Percentiles rank a stretch among this genome's conserved stretches.
These are phyloP conservation scores for Serendipita sp. DNA, from an alignment of 768 basidiomycete genomes.

Conservation along the genomic window DNA sequence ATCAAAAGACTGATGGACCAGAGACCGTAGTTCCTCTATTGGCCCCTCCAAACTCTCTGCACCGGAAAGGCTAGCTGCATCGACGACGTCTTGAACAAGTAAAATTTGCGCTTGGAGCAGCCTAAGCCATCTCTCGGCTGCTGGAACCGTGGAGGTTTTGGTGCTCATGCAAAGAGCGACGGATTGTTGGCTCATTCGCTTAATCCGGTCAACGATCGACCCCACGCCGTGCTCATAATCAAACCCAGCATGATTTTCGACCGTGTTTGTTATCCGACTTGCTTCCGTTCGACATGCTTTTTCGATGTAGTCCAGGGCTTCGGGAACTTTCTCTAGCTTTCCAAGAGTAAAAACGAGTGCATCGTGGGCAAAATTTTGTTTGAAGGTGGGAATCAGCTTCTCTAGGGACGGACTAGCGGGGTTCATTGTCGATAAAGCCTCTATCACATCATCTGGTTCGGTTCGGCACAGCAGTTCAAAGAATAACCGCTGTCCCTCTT, in stretches of 20 bases:
- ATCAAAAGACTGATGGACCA: constrained; percentile 74
- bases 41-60: constrained; percentile 19
- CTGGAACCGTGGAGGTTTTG: constrained; percentile 16
- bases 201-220: constrained; percentile 33
- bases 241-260: constrained; percentile 6
- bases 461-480: constrained; percentile 58
- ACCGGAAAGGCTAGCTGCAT: constrained; percentile 16
- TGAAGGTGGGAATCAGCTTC: constrained; percentile 45
- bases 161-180: constrained; percentile 49
- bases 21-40: constrained; percentile 43
- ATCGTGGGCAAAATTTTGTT: constrained; percentile 47
- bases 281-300: constrained; percentile 15
- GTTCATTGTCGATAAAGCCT: constrained; percentile 42
- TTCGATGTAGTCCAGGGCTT: constrained; percentile 54
- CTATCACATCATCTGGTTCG: constrained; percentile 47
- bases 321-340: constrained; percentile 27
- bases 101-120: constrained; percentile 70
- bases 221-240: constrained; percentile 18
- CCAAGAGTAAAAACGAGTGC: constrained; percentile 42
- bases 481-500: constrained; percentile 41
- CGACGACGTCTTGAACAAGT: constrained; percentile 54
- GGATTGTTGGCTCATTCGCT: constrained; percentile 43
- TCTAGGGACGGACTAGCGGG: constrained; percentile 38
- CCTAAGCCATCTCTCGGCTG: constrained; percentile 85
- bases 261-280: constrained; percentile 8